Evolutionary conservation across 2,329 filamentous ascomycete genomes (phyloP).

Genomic region (Biscogniauxia mediterranea): DNA sequence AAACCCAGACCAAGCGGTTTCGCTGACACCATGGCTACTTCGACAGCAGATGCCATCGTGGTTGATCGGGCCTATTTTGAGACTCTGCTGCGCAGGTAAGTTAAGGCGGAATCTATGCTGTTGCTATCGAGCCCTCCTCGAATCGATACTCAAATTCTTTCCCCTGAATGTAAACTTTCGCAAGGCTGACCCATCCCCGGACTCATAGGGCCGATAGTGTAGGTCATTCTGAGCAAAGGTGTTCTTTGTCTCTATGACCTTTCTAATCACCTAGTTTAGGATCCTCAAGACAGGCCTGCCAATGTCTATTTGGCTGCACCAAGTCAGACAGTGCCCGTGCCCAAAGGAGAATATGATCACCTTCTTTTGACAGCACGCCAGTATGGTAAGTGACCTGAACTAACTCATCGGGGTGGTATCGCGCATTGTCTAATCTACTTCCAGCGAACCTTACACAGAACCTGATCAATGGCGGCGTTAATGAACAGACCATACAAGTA

Average conservation of each 20-base stretch:
- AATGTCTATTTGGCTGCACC: conserved; percentile 30
- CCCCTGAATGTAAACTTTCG: conserved; percentile 1
- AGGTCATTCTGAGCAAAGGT: conserved; percentile 14
- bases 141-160: background rate
- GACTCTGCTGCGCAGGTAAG: conserved; percentile 60
- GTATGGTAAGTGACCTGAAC: conserved; percentile 47
- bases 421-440: conserved; percentile 15
- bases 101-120: conserved; percentile 6
- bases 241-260: conserved; percentile 3
- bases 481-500: conserved; percentile 46
- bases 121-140: conserved; percentile 1
- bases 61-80: conserved; percentile 61
- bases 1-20: background rate
- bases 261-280: conserved; percentile 16
- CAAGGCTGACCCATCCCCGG: conserved; percentile 16
- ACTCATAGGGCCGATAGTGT: conserved; percentile 29
- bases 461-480: conserved; percentile 48
- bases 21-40: conserved; percentile 23
- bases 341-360: conserved; percentile 59
- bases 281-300: conserved; percentile 15
- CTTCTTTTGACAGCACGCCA: conserved; percentile 52
- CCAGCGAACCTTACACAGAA: conserved; percentile 47
- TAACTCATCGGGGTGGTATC: background rate
- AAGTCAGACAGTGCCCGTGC: conserved; percentile 46
- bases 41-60: conserved; percentile 43